phyloP scores from a whole-genome alignment of 106 monocot species.

The Allium sativum region DNA sequence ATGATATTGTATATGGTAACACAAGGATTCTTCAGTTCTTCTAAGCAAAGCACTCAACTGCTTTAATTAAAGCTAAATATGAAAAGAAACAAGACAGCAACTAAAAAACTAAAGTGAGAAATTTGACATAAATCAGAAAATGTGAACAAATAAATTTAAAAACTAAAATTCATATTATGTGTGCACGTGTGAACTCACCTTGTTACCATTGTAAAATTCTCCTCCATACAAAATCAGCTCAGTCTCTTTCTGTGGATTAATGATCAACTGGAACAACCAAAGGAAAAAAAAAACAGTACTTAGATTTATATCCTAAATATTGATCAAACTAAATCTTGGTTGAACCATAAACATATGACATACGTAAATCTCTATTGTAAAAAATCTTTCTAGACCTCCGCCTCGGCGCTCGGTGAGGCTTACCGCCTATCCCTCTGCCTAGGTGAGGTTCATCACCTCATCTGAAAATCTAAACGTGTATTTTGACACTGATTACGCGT shows the following conservation, averaged over 20 bases:
- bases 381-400: too few relatives aligned
- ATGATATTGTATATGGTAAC: background rate
- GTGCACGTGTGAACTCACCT: slow-evolving; percentile 26
- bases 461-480: too few relatives aligned
- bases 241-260: slow-evolving; percentile 76
- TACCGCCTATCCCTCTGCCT: too few relatives aligned
- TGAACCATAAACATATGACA: too few relatives aligned
- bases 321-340: too few relatives aligned
- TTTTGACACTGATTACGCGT: too few relatives aligned
- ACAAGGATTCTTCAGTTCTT: too few relatives aligned
- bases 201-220: slow-evolving; percentile 95
- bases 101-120: background rate
- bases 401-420: too few relatives aligned
- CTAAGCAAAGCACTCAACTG: too few relatives aligned
- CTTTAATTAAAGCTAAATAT: background rate
- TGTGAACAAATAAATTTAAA: background rate
- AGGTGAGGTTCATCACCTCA: too few relatives aligned
- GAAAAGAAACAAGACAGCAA: background rate
- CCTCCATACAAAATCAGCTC: slow-evolving; percentile 91
- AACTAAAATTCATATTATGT: background rate
- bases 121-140: background rate
- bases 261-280: slow-evolving; percentile 31
- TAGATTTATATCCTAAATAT: background rate
- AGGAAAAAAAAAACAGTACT: background rate
- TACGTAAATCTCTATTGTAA: too few relatives aligned